Percentiles rank a stretch among this genome's conserved stretches.
Evolutionary conservation across 345 rosid genomes (phyloP).

Genomic region (Passiflora organensis): DNA sequence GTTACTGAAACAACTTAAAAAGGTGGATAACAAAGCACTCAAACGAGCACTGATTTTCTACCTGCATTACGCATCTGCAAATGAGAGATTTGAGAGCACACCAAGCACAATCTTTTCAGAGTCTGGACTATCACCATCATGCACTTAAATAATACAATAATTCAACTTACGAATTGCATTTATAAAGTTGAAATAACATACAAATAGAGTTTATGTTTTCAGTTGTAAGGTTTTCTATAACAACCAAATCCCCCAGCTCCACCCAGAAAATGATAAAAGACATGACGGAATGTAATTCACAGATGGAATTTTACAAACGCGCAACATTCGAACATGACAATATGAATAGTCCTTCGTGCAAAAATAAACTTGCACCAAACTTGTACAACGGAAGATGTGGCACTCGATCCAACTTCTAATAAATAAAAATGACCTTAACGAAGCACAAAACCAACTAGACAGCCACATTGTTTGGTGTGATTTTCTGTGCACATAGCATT

Average conservation of each 20-base stretch:
- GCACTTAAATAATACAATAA: neutral
- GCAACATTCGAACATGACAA: constrained; percentile 16
- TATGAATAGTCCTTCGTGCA: too few species aligned
- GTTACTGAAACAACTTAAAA: too few species aligned
- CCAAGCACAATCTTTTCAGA: constrained; percentile 2
- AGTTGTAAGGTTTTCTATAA: constrained; percentile 7
- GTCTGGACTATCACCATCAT: neutral
- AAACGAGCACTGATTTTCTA: too few species aligned
- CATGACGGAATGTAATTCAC: constrained; percentile 13
- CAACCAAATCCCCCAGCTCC: constrained; percentile 14
- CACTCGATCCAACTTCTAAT: too few species aligned
- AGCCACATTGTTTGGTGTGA: too few species aligned
- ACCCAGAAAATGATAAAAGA: constrained; percentile 16
- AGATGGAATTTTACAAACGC: constrained; percentile 25
- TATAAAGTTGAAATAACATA: constrained; percentile 12
- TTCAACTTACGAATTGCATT: constrained; percentile 15
- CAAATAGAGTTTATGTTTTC: constrained; percentile 10
- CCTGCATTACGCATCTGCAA: too few species aligned
- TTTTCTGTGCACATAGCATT: too few species aligned
- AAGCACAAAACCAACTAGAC: too few species aligned
- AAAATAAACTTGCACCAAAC: too few species aligned
- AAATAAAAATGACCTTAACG: too few species aligned
- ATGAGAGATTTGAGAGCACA: neutral
- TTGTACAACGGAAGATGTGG: too few species aligned
- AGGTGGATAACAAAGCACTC: too few species aligned